Evolutionary conservation across 306 rosid genomes (phyloP).

Genomic region (Sophora flavescens): DNA sequence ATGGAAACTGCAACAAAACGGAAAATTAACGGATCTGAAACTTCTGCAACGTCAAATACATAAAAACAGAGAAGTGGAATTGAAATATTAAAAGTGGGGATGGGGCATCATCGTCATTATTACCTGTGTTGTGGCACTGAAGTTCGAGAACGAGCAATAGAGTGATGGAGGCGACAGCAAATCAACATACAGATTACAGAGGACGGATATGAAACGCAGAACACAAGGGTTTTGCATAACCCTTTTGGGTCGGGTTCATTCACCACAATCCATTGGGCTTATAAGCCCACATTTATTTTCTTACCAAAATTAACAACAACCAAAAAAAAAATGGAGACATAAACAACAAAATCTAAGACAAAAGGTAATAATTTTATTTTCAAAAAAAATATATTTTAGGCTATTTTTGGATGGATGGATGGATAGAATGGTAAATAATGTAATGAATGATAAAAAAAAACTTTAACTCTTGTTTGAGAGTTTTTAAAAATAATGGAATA

Average conservation of each 20-base stretch:
- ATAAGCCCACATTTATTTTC: neutral
- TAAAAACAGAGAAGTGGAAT: too few species aligned
- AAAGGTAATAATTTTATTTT: too few species aligned
- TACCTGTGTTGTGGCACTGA: neutral
- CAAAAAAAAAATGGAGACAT: too few species aligned
- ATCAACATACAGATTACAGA: slow-evolving; percentile 47
- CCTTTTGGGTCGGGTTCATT: slow-evolving; percentile 18
- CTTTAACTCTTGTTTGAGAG: too few species aligned
- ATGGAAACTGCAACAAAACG: slow-evolving; percentile 49
- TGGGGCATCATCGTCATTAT: neutral
- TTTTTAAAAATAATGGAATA: too few species aligned
- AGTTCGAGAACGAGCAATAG: neutral
- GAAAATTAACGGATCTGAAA: slow-evolving; percentile 14
- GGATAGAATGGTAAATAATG: too few species aligned
- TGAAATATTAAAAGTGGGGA: too few species aligned
- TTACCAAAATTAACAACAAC: too few species aligned
- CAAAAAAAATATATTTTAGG: too few species aligned
- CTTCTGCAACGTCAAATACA: neutral
- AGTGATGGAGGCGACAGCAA: slow-evolving; percentile 12
- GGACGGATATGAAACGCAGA: neutral
- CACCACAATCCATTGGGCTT: slow-evolving; percentile 1
- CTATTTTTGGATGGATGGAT: too few species aligned
- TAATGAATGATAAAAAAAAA: too few species aligned
- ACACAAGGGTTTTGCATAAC: slow-evolving; percentile 31
- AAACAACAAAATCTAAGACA: too few species aligned